phyloP scores from a whole-genome alignment of 2,329 filamentous ascomycete species.

The Amesomyces nigricolor region DNA sequence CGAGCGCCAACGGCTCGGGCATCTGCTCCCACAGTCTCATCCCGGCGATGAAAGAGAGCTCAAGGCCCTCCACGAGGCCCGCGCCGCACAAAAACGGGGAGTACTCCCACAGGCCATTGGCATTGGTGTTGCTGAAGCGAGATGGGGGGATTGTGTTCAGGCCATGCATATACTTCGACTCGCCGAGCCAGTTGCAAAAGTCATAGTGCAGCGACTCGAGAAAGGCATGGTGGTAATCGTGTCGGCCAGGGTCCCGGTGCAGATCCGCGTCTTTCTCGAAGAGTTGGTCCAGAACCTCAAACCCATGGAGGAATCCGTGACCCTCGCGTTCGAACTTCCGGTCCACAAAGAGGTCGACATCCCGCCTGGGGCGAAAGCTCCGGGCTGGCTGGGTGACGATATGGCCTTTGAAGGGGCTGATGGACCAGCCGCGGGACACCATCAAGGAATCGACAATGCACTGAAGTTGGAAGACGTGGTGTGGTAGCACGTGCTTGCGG shows the following conservation, averaged over 20 bases:
- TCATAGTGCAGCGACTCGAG: constrained; percentile 28
- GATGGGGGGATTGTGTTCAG: constrained; percentile 36
- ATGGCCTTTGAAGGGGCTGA: constrained; percentile 32
- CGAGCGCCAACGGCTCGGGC: constrained; percentile 34
- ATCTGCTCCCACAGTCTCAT: constrained; percentile 36
- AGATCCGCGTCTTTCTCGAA: not conserved
- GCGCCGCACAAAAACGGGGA: constrained; percentile 45
- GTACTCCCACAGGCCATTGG: constrained; percentile 44
- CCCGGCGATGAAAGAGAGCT: constrained; percentile 33
- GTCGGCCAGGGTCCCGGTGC: not conserved
- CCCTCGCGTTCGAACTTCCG: constrained; percentile 28
- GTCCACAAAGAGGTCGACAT: constrained; percentile 41
- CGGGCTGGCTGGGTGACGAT: constrained; percentile 32
- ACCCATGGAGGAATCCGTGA: constrained; percentile 30
- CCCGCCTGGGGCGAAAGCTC: constrained; percentile 35
- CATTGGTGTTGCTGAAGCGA: constrained; percentile 36
- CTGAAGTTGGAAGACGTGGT: constrained; percentile 46
- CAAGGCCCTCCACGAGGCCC: constrained; percentile 40
- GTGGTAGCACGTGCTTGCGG: constrained; percentile 38
- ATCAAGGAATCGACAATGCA: constrained; percentile 45
- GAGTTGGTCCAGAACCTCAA: constrained; percentile 27
- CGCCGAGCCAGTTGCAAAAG: constrained; percentile 36
- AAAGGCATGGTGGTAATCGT: not conserved
- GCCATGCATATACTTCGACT: constrained; percentile 33
- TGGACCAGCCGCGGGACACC: constrained; percentile 40